These are phyloP conservation scores for Cyberlindnera saturnus DNA, from an alignment of 805 yeast species.

Conservation along the genomic window DNA sequence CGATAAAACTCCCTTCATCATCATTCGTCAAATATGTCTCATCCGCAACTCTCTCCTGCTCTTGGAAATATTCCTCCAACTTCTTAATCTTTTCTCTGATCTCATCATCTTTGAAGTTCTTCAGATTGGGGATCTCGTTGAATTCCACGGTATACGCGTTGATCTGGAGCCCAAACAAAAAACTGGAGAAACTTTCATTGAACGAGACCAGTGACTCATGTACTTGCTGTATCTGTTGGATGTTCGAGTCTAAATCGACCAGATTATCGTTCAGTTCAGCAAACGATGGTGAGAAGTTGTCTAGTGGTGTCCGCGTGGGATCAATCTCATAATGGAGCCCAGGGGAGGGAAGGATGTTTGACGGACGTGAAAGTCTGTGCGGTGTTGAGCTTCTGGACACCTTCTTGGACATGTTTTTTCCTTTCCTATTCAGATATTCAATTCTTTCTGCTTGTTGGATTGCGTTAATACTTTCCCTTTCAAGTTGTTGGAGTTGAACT, in stretches of 20 bases:
- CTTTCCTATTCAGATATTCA: background rate
- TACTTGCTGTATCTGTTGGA: constrained; percentile 49
- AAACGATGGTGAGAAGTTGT: constrained; percentile 35
- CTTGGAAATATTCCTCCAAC: constrained; percentile 16
- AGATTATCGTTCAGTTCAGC: constrained; percentile 42
- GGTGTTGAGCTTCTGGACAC: constrained; percentile 27
- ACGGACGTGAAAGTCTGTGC: constrained; percentile 34
- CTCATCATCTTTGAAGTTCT: constrained; percentile 12
- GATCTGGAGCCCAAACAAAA: constrained; percentile 72
- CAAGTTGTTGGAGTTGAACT: too few species aligned
- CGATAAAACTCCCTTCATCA: constrained; percentile 25
- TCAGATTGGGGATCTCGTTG: constrained; percentile 18
- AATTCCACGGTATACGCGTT: constrained; percentile 89
- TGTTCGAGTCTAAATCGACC: constrained; percentile 50
- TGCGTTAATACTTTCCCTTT: too few species aligned
- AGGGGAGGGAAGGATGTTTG: constrained; percentile 33
- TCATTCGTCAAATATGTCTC: constrained; percentile 29
- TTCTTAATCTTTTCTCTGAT: constrained; percentile 14
- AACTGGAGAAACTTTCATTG: constrained; percentile 74
- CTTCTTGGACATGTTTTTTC: constrained; percentile 11
- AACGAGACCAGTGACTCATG: constrained; percentile 59
- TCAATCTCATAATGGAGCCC: constrained; percentile 39
- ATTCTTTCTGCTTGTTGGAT: too few species aligned
- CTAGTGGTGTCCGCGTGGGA: constrained; percentile 35
- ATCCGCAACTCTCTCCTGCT: constrained; percentile 5